These are phyloP conservation scores for Myriosclerotinia curreyana DNA, from an alignment of 2,329 filamentous ascomycete species.

Conservation along the genomic window DNA sequence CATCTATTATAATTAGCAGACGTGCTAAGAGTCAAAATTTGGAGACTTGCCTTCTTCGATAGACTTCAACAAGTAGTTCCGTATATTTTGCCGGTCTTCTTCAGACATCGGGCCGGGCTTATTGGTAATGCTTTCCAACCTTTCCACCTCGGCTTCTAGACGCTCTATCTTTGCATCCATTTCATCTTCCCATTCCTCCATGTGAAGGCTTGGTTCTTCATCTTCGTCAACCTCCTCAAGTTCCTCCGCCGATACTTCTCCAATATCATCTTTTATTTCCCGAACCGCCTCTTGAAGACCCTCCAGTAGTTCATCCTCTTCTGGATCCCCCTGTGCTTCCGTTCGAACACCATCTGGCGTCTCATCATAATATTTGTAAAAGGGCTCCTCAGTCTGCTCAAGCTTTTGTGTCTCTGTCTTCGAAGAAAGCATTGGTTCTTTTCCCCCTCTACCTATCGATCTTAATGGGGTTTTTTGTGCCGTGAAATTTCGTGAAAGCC, in stretches of 20 bases:
- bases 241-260: slow-evolving; percentile 21
- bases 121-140: slow-evolving; percentile 22
- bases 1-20: slow-evolving; percentile 12
- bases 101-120: slow-evolving; percentile 24
- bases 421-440: neutral
- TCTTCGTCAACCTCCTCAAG: slow-evolving; percentile 23
- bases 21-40: neutral
- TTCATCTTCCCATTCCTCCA: slow-evolving; percentile 20
- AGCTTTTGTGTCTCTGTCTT: slow-evolving; percentile 4
- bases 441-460: slow-evolving; percentile 16
- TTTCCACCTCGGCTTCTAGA: slow-evolving; percentile 21
- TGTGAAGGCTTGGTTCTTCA: slow-evolving; percentile 20
- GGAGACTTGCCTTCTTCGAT: slow-evolving; percentile 15
- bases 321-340: slow-evolving; percentile 31
- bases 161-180: slow-evolving; percentile 20
- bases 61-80: slow-evolving; percentile 24
- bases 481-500: slow-evolving; percentile 31
- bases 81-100: slow-evolving; percentile 23
- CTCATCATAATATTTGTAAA: slow-evolving; percentile 35
- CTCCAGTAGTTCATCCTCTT: slow-evolving; percentile 22
- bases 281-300: slow-evolving; percentile 19
- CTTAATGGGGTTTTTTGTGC: slow-evolving; percentile 21
- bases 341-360: slow-evolving; percentile 34
- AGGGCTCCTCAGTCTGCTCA: slow-evolving; percentile 18
- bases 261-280: slow-evolving; percentile 20